Evolutionary conservation across 768 basidiomycete genomes (phyloP).

Genomic region (Tricholoma sp.): DNA sequence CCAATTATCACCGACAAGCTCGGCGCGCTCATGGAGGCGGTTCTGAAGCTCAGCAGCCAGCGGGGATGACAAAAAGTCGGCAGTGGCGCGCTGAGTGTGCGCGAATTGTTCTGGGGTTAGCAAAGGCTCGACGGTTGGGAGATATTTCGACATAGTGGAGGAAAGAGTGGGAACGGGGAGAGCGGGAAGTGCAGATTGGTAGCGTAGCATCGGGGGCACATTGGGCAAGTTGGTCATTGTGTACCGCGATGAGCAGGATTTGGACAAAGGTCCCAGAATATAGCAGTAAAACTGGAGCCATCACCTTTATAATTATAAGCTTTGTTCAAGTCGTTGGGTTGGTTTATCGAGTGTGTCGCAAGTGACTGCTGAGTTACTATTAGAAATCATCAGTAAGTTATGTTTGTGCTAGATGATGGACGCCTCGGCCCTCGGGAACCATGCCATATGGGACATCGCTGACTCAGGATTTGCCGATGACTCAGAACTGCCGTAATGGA

Average conservation of each 20-base stretch:
- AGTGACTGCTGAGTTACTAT: too few relatives aligned
- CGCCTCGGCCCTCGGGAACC: too few relatives aligned
- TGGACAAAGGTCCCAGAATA: neutral
- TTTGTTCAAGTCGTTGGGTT: too few relatives aligned
- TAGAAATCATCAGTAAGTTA: too few relatives aligned
- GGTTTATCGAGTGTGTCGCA: too few relatives aligned
- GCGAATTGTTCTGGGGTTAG: slow-evolving; percentile 59
- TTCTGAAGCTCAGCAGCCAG: slow-evolving; percentile 69
- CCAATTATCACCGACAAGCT: slow-evolving; percentile 68
- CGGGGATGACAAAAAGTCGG: slow-evolving; percentile 64
- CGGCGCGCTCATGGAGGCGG: slow-evolving; percentile 71
- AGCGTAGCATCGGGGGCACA: slow-evolving; percentile 68
- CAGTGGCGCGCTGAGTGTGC: slow-evolving; percentile 52
- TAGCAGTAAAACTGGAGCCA: neutral
- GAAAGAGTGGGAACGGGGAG: slow-evolving; percentile 83
- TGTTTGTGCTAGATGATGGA: too few relatives aligned
- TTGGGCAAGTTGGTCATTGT: too few relatives aligned
- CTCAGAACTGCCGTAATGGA: too few relatives aligned
- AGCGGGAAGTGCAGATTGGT: slow-evolving; percentile 63
- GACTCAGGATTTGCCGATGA: too few relatives aligned
- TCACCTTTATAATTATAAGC: neutral
- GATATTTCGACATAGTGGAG: slow-evolving; percentile 84
- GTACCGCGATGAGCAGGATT: slow-evolving; percentile 2
- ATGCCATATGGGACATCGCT: too few relatives aligned
- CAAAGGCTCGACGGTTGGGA: slow-evolving; percentile 78